These are phyloP conservation scores for Rhynchospora tenuis DNA, from an alignment of 176 grass and related monocot genomes.

Conservation along the genomic window DNA sequence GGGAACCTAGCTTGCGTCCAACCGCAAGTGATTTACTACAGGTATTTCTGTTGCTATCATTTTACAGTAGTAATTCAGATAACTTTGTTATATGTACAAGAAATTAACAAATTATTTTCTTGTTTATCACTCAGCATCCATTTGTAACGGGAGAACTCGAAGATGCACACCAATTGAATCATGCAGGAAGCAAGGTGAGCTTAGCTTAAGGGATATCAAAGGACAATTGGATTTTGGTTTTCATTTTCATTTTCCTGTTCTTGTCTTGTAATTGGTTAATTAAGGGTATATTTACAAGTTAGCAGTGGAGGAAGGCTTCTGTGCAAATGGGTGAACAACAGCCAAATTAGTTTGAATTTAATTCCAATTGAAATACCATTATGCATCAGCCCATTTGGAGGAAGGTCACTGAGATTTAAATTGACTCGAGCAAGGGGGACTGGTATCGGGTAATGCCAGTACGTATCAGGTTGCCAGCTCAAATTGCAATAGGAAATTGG, in stretches of 20 bases:
- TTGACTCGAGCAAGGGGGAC: not conserved
- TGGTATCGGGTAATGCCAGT: too few relatives aligned
- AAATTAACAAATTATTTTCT: constrained; percentile 28
- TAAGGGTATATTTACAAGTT: not conserved
- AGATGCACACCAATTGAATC: constrained; percentile 35
- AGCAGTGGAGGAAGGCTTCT: constrained; percentile 17
- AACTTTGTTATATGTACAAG: not conserved
- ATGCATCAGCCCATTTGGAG: too few relatives aligned
- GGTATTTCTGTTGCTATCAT: not conserved
- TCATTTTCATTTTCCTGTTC: not conserved
- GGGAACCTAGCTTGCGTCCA: constrained; percentile 15
- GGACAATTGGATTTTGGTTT: not conserved
- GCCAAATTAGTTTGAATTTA: constrained; percentile 19
- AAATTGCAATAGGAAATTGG: not conserved
- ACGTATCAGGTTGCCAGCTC: not conserved
- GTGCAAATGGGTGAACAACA: constrained; percentile 19
- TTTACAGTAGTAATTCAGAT: constrained; percentile 7
- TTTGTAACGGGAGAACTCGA: constrained; percentile 77
- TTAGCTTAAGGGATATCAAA: not conserved
- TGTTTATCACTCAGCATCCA: constrained; percentile 59
- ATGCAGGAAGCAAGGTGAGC: constrained; percentile 36
- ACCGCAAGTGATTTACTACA: constrained; percentile 1
- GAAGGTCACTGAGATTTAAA: constrained; percentile 19
- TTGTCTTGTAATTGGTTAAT: not conserved
- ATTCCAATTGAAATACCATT: not conserved